A percentile compares a stretch with the other conserved stretches of the same genome.
Evolutionary conservation across 495 filamentous ascomycete species (phyloP).

Genomic region (Cercophora scortea): DNA sequence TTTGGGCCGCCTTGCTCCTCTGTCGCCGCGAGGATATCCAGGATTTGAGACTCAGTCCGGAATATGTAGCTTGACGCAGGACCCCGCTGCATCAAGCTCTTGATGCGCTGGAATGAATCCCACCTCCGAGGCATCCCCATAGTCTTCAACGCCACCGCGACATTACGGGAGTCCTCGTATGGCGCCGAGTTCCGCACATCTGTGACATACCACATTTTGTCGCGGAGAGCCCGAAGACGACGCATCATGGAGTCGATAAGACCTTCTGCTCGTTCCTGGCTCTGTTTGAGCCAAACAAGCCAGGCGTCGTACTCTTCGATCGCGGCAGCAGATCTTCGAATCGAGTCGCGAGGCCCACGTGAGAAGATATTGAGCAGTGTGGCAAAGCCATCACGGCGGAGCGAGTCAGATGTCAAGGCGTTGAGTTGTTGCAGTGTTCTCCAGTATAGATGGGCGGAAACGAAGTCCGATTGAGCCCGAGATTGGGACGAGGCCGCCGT

Average conservation of each 20-base stretch:
- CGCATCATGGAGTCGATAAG: slow-evolving; percentile 61
- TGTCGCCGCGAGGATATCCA: slow-evolving; percentile 78
- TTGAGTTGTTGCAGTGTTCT: slow-evolving; percentile 58
- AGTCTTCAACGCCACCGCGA: slow-evolving; percentile 81
- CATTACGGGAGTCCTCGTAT: slow-evolving; percentile 83
- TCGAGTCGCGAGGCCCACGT: slow-evolving; percentile 57
- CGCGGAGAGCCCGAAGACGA: slow-evolving; percentile 59
- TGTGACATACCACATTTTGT: slow-evolving; percentile 99
- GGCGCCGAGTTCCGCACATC: slow-evolving; percentile 87
- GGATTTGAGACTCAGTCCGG: slow-evolving; percentile 75
- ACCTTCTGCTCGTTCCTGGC: slow-evolving; percentile 60
- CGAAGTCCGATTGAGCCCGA: slow-evolving; percentile 59
- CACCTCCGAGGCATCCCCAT: slow-evolving; percentile 64
- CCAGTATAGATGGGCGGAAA: slow-evolving; percentile 62
- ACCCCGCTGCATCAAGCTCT: slow-evolving; percentile 48
- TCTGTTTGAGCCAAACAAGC: slow-evolving; percentile 68
- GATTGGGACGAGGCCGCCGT: slow-evolving; percentile 60
- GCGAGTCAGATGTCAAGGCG: slow-evolving; percentile 51
- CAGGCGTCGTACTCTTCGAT: slow-evolving; percentile 69
- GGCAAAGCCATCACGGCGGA: slow-evolving; percentile 57
- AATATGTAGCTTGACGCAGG: slow-evolving; percentile 64
- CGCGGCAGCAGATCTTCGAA: slow-evolving; percentile 54
- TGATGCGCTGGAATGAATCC: slow-evolving; percentile 43
- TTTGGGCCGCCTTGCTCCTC: slow-evolving; percentile 83
- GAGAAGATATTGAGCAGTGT: slow-evolving; percentile 65